These are phyloP conservation scores for Zygotorulaspora sp. DNA, from an alignment of 805 yeast species.

Conservation along the genomic window DNA sequence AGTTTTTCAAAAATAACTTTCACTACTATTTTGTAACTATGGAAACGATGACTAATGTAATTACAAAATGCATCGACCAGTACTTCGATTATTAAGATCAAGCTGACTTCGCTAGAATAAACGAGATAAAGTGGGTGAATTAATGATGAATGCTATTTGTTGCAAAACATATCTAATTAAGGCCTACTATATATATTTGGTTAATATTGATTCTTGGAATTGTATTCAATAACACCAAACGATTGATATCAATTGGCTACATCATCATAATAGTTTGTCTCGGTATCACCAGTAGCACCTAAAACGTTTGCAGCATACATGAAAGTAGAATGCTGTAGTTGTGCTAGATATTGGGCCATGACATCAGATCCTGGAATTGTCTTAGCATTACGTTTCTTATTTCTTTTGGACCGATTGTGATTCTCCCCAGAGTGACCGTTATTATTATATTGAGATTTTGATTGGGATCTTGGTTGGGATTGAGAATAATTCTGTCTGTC, in stretches of 20 bases:
- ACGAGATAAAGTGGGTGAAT: too few species aligned
- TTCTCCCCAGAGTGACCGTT: constrained; percentile 1
- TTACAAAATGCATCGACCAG: too few species aligned
- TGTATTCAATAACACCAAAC: too few species aligned
- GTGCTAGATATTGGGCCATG: constrained; percentile 76
- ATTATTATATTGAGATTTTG: not conserved
- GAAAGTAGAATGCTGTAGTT: constrained; percentile 57
- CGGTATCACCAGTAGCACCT: constrained; percentile 43
- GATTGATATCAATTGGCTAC: not conserved
- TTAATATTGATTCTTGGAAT: too few species aligned
- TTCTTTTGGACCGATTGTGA: constrained; percentile 6
- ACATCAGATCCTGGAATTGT: constrained; percentile 61
- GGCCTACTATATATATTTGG: not conserved
- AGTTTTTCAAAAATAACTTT: too few species aligned
- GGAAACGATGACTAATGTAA: too few species aligned
- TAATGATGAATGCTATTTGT: not conserved
- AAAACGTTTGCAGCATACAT: constrained; percentile 51
- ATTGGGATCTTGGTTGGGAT: constrained; percentile 1
- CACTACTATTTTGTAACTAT: too few species aligned
- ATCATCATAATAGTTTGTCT: constrained; percentile 21
- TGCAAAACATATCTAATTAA: not conserved
- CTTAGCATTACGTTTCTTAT: constrained; percentile 9
- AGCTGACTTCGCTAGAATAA: too few species aligned
- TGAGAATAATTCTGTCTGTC: constrained; percentile 10
- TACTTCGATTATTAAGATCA: too few species aligned